Conservation (phyloP, 2,329 filamentous ascomycete species). For the Fusarium abutilonis region DNA sequence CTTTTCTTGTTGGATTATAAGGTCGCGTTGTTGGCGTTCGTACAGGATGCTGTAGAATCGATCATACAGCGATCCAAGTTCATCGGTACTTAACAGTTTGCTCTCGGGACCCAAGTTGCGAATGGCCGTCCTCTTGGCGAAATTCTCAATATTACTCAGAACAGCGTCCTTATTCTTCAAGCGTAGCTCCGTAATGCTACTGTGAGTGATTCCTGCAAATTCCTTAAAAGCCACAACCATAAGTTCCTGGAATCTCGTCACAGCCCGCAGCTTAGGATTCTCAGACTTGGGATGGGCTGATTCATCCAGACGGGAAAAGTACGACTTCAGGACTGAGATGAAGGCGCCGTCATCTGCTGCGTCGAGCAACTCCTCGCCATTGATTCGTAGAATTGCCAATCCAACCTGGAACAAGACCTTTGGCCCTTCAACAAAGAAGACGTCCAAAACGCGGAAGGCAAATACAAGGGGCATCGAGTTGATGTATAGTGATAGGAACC, state of each 20-base stretch:
- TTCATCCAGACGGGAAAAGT: conserved; percentile 92
- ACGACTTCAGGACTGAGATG: conserved; percentile 93
- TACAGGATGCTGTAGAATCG: conserved; percentile 93
- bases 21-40: conserved; percentile 85
- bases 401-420: conserved; percentile 98
- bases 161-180: conserved; percentile 94
- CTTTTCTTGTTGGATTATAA: conserved; percentile 80
- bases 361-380: conserved; percentile 94
- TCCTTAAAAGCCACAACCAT: conserved; percentile 99
- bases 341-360: conserved; percentile 95
- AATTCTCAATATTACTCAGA: conserved; percentile 94
- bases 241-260: conserved; percentile 95
- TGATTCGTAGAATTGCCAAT: conserved; percentile 94
- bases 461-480: conserved; percentile 99
- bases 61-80: conserved; percentile 91
- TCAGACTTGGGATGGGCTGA: conserved; percentile 95
- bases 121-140: conserved; percentile 96
- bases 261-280: conserved; percentile 91
- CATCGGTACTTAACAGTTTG: conserved; percentile 85
- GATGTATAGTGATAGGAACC: conserved; percentile 98
- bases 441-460: conserved; percentile 93
- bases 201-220: conserved; percentile 94
- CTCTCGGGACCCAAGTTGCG: conserved; percentile 95
- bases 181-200: conserved; percentile 87
- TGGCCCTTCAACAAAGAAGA: conserved; percentile 97